These are phyloP conservation scores for Tirmania nivea DNA, from an alignment of 495 filamentous ascomycete genomes.

Conservation along the genomic window DNA sequence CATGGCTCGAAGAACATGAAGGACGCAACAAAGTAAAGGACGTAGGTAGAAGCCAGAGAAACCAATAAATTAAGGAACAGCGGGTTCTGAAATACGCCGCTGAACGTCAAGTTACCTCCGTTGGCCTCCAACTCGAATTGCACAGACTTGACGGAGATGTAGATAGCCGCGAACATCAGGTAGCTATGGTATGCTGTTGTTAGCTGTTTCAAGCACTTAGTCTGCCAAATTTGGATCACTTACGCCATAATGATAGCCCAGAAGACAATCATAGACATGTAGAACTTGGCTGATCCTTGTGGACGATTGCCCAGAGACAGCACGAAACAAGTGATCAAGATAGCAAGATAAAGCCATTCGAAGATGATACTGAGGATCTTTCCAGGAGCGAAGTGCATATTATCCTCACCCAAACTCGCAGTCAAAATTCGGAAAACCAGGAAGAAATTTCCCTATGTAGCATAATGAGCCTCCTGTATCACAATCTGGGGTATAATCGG, in stretches of 20 bases:
- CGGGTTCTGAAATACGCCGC: constrained; percentile 58
- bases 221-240: constrained; percentile 13
- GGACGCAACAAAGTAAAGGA: constrained; percentile 80
- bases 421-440: constrained; percentile 96
- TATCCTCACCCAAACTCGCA: constrained; percentile 44
- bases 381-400: constrained; percentile 52
- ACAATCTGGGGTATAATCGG: neutral
- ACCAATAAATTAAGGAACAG: constrained; percentile 89
- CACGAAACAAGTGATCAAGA: constrained; percentile 84
- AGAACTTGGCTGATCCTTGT: constrained; percentile 78
- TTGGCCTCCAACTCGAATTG: constrained; percentile 35
- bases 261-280: constrained; percentile 92
- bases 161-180: constrained; percentile 82
- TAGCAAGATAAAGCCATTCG: constrained; percentile 87
- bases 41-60: constrained; percentile 73
- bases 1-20: constrained; percentile 95
- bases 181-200: constrained; percentile 34
- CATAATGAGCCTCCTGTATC: neutral
- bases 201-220: neutral
- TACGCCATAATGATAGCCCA: constrained; percentile 89
- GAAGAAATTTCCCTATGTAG: constrained; percentile 74
- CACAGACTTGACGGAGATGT: constrained; percentile 77
- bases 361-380: constrained; percentile 70
- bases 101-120: constrained; percentile 34
- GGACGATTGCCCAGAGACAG: constrained; percentile 87